These are phyloP conservation scores for Wickerhamomyces xylosicus DNA, from an alignment of 805 yeast genomes.

Conservation along the genomic window DNA sequence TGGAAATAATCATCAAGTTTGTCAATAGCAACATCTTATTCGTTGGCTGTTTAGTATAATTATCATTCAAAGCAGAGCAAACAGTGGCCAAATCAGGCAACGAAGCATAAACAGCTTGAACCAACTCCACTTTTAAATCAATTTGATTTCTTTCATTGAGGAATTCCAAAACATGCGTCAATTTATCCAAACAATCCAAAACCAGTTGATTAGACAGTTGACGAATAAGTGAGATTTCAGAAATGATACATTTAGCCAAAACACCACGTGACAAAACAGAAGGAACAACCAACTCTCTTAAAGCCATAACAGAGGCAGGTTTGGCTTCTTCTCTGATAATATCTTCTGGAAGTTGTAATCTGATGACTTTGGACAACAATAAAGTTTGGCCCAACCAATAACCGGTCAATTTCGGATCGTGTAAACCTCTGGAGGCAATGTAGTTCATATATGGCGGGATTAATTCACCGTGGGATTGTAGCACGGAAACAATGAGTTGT, in stretches of 20 bases:
- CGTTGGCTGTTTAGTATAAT: slow-evolving; percentile 23
- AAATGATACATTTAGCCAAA: slow-evolving; percentile 47
- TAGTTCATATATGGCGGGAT: slow-evolving; percentile 59
- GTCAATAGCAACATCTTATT: slow-evolving; percentile 39
- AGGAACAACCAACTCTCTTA: slow-evolving; percentile 55
- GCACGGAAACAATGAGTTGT: slow-evolving; percentile 38
- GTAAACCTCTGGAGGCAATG: slow-evolving; percentile 52
- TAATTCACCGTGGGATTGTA: slow-evolving; percentile 54
- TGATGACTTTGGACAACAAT: slow-evolving; percentile 48
- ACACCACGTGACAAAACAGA: slow-evolving; percentile 48
- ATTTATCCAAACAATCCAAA: slow-evolving; percentile 41
- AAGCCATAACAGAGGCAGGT: slow-evolving; percentile 11
- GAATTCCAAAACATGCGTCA: slow-evolving; percentile 28
- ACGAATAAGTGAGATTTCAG: slow-evolving; percentile 39
- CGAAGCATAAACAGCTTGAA: slow-evolving; percentile 21
- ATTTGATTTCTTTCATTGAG: slow-evolving; percentile 33
- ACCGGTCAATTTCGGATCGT: slow-evolving; percentile 71
- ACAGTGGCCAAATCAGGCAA: slow-evolving; percentile 45
- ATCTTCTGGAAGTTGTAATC: slow-evolving; percentile 40
- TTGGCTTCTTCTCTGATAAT: slow-evolving; percentile 15
- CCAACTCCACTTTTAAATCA: slow-evolving; percentile 23
- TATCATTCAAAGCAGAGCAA: slow-evolving; percentile 32
- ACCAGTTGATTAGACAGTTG: slow-evolving; percentile 59
- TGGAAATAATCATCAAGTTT: slow-evolving; percentile 31
- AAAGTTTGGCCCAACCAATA: slow-evolving; percentile 76